phyloP scores from a whole-genome alignment of 768 basidiomycete genomes.

The Suillus decipiens region DNA sequence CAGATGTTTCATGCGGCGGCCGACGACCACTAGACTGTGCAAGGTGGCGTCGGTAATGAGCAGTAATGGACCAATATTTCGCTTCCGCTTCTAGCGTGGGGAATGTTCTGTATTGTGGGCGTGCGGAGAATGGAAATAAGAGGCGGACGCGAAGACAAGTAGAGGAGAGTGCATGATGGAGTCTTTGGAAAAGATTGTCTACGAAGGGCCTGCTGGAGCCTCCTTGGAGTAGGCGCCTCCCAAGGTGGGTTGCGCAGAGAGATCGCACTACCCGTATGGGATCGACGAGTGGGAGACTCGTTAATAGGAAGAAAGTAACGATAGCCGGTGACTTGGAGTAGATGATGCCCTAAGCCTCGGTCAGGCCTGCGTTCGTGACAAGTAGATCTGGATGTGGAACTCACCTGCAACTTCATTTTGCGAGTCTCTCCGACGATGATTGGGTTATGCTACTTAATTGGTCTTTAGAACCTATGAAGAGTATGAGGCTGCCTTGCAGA shows the following conservation, averaged over 20 bases:
- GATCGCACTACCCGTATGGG: conserved; percentile 10
- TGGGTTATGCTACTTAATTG: not conserved
- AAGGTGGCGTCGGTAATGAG: conserved; percentile 28
- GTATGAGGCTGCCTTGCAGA: not conserved
- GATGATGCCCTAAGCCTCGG: not conserved
- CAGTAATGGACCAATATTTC: conserved; percentile 34
- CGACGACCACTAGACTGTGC: not conserved
- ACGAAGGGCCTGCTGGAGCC: conserved; percentile 1
- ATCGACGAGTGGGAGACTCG: conserved; percentile 14
- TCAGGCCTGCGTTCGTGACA: not conserved
- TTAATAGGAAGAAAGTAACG: conserved; percentile 15
- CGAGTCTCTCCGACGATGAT: not conserved
- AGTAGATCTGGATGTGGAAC: not conserved
- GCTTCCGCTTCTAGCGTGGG: conserved; percentile 27
- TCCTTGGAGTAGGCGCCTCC: conserved; percentile 7
- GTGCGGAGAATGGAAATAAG: conserved; percentile 13
- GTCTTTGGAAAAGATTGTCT: conserved; percentile 12
- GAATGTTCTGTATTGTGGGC: conserved; percentile 22
- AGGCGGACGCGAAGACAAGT: conserved; percentile 20
- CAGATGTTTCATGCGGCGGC: conserved; percentile 10
- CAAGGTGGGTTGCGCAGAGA: conserved; percentile 13
- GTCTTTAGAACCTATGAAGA: not conserved
- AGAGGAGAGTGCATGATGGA: conserved; percentile 19
- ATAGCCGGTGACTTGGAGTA: conserved; percentile 6
- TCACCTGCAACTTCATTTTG: conserved; percentile 4